A percentile compares a stretch with the other conserved stretches of the same genome.
phyloP scores from a whole-genome alignment of 805 yeast genomes.

The Metschnikowia chrysomelidarum region DNA sequence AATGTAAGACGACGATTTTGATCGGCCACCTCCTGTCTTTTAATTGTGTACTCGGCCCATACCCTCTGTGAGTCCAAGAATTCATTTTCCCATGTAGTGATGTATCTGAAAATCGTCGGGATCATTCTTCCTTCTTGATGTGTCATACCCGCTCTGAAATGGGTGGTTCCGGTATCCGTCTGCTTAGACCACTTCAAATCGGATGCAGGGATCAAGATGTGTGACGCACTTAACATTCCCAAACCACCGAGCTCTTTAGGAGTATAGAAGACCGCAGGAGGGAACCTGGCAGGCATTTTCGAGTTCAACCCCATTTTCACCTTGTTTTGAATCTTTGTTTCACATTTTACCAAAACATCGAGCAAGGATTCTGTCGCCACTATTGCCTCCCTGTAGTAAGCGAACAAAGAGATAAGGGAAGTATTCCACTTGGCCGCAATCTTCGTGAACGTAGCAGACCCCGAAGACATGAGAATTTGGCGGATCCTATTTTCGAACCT shows the following conservation, averaged over 20 bases:
- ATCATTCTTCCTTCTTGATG: conserved; percentile 76
- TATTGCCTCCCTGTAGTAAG: conserved; percentile 92
- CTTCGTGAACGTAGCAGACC: conserved; percentile 92
- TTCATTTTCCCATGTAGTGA: conserved; percentile 96
- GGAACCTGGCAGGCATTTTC: conserved; percentile 97
- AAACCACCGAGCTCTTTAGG: conserved; percentile 97
- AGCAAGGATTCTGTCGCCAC: conserved; percentile 75
- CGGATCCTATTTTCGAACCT: conserved; percentile 80
- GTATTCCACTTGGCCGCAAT: conserved; percentile 97
- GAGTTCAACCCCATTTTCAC: conserved; percentile 95
- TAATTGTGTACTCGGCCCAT: conserved; percentile 95
- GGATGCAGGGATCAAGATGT: conserved; percentile 89
- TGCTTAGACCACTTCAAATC: conserved; percentile 90
- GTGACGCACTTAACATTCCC: conserved; percentile 97
- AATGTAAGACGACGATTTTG: conserved; percentile 83
- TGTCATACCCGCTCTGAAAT: conserved; percentile 91
- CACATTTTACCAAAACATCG: conserved; percentile 84
- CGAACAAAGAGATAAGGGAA: conserved; percentile 77
- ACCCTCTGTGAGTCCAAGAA: conserved; percentile 91
- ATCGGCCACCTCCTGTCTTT: conserved; percentile 80
- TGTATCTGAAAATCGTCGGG: conserved; percentile 91
- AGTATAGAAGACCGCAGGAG: conserved; percentile 97
- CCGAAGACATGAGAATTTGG: conserved; percentile 91
- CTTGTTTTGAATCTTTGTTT: conserved; percentile 88
- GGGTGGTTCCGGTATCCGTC: conserved; percentile 92